Evolutionary conservation across 371 early-diverging fungal species (phyloP), one percentile per base, ranked within the genome.

Genomic region (Nosema muscidifuracis): DNA sequence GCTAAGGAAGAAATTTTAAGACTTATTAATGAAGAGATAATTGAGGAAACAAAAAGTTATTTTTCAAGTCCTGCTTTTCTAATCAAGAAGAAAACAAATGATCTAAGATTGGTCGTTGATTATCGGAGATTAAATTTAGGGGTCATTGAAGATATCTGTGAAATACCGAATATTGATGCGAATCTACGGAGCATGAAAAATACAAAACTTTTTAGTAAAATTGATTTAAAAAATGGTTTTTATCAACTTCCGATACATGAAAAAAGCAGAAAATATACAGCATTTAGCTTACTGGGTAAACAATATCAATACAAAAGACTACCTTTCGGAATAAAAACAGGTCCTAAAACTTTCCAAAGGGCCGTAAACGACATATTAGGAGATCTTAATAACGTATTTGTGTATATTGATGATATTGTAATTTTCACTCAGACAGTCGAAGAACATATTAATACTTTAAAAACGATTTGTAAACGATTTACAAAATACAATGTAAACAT

Each of bases 401-500:
- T 73, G 18, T 73, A 51, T 51, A 66, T 73, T 60, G 67, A 73
- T 36, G 74, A 73, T 47, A 60, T 73, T 0, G 7, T 73, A 30
- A 55, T 73, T 1, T 40, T 33, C 22, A 20, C 51, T 28, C 28
- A 58, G 0, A 57, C 1, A 15, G n/a, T 20, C 47, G n/a, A 65
- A 34, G 58, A 64, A 28, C 62, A 62, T 28, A 18, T 10, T 6
- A 43, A 36, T 12, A 53, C 36, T 36, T 33, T 66, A 34, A 20
- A 2, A 26, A 42, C 16, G 2, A 13, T 66, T 7, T 26, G 57
- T 24, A 38, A 47, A 40, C 7, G 30, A 2, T 43, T 65, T 20
- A 53, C 9, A 22, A 43, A 57, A 16, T 22, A 65, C 34, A 36
- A 33, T 38, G 64, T 18, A 56, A 72, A 65, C 30, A 58, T 34